Evolutionary conservation across 176 grass and related monocot species (phyloP).

Genomic region (Oryza punctata): DNA sequence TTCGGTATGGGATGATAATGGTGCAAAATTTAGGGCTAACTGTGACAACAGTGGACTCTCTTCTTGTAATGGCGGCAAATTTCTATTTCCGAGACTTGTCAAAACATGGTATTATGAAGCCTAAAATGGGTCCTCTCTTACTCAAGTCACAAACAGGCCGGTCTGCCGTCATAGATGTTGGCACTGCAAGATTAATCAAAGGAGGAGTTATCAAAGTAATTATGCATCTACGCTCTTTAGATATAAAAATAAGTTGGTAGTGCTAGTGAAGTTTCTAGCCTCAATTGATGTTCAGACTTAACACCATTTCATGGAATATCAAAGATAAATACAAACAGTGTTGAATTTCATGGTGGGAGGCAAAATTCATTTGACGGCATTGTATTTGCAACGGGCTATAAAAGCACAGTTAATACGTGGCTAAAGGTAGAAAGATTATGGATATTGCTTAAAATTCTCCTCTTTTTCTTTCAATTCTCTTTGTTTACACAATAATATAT

Average conservation of each 20-base stretch:
- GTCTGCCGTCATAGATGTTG: conserved; percentile 43
- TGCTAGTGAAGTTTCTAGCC: neutral
- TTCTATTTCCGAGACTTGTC: conserved; percentile 45
- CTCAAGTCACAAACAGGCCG: conserved; percentile 24
- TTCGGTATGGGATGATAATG: conserved; percentile 44
- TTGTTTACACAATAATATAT: too few species aligned
- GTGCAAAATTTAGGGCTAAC: conserved; percentile 9
- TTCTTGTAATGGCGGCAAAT: conserved; percentile 11
- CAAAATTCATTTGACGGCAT: conserved; percentile 19
- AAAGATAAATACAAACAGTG: neutral
- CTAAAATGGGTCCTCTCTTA: conserved; percentile 23
- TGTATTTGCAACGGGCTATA: conserved; percentile 60
- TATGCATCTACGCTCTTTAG: neutral
- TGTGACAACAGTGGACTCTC: neutral
- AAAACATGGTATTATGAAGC: conserved; percentile 43
- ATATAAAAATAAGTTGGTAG: neutral
- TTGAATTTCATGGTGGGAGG: neutral
- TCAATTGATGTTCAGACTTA: neutral
- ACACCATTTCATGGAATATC: neutral
- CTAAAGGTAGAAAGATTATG: conserved; percentile 37
- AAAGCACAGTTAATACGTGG: conserved; percentile 39
- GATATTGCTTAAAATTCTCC: neutral
- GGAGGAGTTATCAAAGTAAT: conserved; percentile 42
- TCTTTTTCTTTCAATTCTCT: neutral
- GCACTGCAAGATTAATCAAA: conserved; percentile 32